phyloP scores from a whole-genome alignment of 1,284 basidiomycete genomes.

The Phlebopus sp. region DNA sequence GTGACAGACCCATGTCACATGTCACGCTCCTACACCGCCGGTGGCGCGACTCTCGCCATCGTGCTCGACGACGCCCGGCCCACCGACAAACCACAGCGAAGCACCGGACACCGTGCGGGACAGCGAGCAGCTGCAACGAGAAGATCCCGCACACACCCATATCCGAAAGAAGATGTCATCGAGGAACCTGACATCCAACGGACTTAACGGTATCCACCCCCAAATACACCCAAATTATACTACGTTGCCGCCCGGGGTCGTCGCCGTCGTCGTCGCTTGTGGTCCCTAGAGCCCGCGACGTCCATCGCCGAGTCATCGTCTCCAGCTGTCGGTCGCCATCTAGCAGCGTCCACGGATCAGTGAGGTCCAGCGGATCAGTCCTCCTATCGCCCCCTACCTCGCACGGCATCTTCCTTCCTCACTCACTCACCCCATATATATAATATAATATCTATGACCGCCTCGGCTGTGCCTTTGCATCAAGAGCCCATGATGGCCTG shows the following conservation, averaged over 20 bases:
- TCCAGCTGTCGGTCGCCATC: too few species aligned
- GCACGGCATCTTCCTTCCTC: too few species aligned
- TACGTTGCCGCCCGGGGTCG: constrained; percentile 2
- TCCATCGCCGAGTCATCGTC: too few species aligned
- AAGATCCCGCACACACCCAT: constrained; percentile 14
- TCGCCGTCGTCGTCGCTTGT: too few species aligned
- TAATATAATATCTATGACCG: too few species aligned
- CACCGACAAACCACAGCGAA: neutral
- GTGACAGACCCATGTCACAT: constrained; percentile 25
- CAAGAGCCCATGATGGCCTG: too few species aligned
- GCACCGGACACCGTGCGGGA: neutral
- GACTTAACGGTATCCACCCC: constrained; percentile 14
- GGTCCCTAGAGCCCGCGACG: too few species aligned
- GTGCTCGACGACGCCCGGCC: constrained; percentile 4
- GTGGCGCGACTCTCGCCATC: constrained; percentile 14
- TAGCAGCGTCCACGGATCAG: too few species aligned
- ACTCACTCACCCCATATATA: too few species aligned
- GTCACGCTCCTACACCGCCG: constrained; percentile 18
- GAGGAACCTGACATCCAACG: constrained; percentile 17
- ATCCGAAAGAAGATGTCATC: constrained; percentile 18
- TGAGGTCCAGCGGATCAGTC: too few species aligned
- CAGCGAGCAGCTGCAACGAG: constrained; percentile 10
- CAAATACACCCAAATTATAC: constrained; percentile 9
- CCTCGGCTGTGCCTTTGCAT: too few species aligned
- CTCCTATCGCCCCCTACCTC: too few species aligned